Conservation (phyloP, 129 eudicot genomes). For the Apium graveolens region DNA sequence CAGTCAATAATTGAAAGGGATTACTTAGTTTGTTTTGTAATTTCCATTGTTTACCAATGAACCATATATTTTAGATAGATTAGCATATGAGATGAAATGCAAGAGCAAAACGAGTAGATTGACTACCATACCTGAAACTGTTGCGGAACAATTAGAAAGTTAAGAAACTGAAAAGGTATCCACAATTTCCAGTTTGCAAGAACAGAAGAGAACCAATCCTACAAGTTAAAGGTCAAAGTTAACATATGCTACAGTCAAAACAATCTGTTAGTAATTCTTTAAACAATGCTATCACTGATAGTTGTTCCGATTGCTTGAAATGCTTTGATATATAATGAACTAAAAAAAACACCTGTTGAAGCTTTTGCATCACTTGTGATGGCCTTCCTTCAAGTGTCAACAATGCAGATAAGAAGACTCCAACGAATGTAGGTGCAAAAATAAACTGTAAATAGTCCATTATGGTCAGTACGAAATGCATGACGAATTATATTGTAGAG, state of each 20-base stretch:
- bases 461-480: not conserved
- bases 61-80: not conserved
- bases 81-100: not conserved
- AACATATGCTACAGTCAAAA: not conserved
- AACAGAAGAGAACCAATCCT: constrained; percentile 92
- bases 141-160: constrained; percentile 89
- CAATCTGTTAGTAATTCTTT: not conserved
- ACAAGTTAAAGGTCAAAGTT: constrained; percentile 4
- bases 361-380: constrained; percentile 72
- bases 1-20: not conserved
- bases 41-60: not conserved
- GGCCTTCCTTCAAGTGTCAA: constrained; percentile 90
- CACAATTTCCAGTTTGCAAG: constrained; percentile 92
- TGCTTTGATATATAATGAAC: not conserved
- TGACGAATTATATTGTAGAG: not conserved
- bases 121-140: constrained; percentile 78
- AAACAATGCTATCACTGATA: not conserved
- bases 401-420: constrained; percentile 64
- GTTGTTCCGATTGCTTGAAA: not conserved
- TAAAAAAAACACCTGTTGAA: constrained; percentile 54
- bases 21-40: not conserved
- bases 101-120: not conserved
- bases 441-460: constrained; percentile 51
- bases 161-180: constrained; percentile 92
- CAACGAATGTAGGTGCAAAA: constrained; percentile 80